Evolutionary conservation across 805 yeast species (phyloP).

Genomic region (Metschnikowia similis): DNA sequence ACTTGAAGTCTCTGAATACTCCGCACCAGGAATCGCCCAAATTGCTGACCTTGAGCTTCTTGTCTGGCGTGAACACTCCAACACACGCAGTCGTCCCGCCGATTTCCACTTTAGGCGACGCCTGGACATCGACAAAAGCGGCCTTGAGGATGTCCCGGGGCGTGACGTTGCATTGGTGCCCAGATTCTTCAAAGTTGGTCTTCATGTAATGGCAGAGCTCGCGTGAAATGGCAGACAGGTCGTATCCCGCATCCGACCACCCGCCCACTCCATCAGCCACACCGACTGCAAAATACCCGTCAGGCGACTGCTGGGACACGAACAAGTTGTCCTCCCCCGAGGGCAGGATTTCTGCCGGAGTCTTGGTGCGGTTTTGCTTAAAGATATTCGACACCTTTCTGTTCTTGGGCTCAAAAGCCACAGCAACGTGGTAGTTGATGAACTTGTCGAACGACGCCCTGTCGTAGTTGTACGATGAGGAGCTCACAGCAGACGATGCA

Average conservation of each 20-base stretch:
- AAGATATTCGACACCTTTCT: constrained; percentile 50
- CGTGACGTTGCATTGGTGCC: constrained; percentile 15
- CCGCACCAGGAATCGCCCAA: constrained; percentile 96
- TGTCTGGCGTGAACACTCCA: constrained; percentile 59
- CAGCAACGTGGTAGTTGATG: constrained; percentile 52
- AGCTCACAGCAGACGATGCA: constrained; percentile 10
- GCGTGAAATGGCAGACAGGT: constrained; percentile 81
- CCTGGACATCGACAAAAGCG: constrained; percentile 53
- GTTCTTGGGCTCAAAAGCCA: constrained; percentile 72
- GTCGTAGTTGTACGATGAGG: constrained; percentile 20
- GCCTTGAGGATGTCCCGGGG: constrained; percentile 48
- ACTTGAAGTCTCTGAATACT: constrained; percentile 61
- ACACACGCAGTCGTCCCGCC: constrained; percentile 94
- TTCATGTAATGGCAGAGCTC: constrained; percentile 64
- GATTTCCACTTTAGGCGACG: constrained; percentile 62
- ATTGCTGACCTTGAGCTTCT: constrained; percentile 66
- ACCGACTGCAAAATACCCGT: constrained; percentile 55
- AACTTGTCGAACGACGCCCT: constrained; percentile 17
- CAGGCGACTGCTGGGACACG: constrained; percentile 36
- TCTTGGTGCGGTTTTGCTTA: constrained; percentile 23
- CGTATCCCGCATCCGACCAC: constrained; percentile 89
- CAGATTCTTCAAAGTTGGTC: constrained; percentile 26
- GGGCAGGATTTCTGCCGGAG: constrained; percentile 46
- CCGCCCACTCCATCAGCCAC: constrained; percentile 98
- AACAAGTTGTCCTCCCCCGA: constrained; percentile 79